Conservation (phyloP, 2,329 filamentous ascomycete species). For the Xylariaceae sp. region DNA sequence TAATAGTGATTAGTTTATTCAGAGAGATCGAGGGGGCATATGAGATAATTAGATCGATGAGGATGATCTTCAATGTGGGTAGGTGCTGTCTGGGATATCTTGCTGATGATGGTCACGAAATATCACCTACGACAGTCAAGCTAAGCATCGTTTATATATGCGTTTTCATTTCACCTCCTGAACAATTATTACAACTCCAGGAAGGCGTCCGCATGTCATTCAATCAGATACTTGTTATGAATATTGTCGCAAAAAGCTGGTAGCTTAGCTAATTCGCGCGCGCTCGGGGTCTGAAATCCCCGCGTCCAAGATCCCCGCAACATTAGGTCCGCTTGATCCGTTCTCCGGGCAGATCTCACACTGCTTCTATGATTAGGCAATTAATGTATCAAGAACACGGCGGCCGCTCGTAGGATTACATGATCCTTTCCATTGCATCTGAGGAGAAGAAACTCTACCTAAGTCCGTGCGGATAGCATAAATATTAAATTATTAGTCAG, state of each 20-base stretch:
- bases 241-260: not conserved
- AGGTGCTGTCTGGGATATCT: not conserved
- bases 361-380: no score
- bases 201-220: not conserved
- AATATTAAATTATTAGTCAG: no score
- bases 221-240: not conserved
- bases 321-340: constrained; percentile 6
- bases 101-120: not conserved
- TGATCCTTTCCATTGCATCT: no score
- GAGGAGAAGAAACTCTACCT: not conserved
- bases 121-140: not conserved
- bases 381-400: no score
- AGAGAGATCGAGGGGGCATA: not conserved
- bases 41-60: not conserved
- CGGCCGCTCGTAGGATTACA: no score
- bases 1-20: not conserved
- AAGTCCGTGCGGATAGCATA: not conserved
- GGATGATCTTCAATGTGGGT: not conserved
- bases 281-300: constrained; percentile 5
- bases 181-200: not conserved
- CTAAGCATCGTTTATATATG: constrained; percentile 8
- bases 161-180: not conserved
- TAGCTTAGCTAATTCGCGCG: constrained; percentile 23
- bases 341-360: no score
- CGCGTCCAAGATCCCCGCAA: no score